These are phyloP conservation scores for Centella asiatica DNA, from an alignment of 129 eudicot genomes.

Conservation along the genomic window DNA sequence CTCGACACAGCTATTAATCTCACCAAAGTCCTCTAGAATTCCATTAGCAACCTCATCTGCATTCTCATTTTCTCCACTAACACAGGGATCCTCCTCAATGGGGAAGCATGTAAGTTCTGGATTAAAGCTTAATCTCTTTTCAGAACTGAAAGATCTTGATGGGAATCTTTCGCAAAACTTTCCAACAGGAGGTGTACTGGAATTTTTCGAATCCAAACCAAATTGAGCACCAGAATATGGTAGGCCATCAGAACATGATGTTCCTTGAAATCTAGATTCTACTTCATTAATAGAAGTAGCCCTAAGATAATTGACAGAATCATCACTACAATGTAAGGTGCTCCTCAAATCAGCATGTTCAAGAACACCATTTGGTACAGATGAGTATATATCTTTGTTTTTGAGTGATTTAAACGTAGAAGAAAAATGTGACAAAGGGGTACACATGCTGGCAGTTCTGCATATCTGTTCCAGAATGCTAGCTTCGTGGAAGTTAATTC, in stretches of 20 bases:
- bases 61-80: slow-evolving; percentile 50
- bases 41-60: slow-evolving; percentile 30
- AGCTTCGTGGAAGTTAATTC: slow-evolving; percentile 30
- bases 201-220: slow-evolving; percentile 28
- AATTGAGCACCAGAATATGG: slow-evolving; percentile 40
- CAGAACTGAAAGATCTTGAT: slow-evolving; percentile 61
- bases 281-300: slow-evolving; percentile 22
- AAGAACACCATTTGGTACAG: slow-evolving; percentile 48
- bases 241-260: slow-evolving; percentile 33
- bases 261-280: slow-evolving; percentile 23
- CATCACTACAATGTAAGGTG: slow-evolving; percentile 21
- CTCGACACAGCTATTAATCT: slow-evolving; percentile 13
- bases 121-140: slow-evolving; percentile 50
- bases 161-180: slow-evolving; percentile 58
- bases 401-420: slow-evolving; percentile 30
- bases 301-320: slow-evolving; percentile 19
- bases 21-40: slow-evolving; percentile 25
- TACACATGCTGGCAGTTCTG: slow-evolving; percentile 48
- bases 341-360: slow-evolving; percentile 30
- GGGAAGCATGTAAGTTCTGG: slow-evolving; percentile 86
- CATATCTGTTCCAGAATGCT: slow-evolving; percentile 55
- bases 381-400: slow-evolving; percentile 25
- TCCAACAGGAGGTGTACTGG: slow-evolving; percentile 52
- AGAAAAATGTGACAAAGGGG: slow-evolving; percentile 46
- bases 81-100: slow-evolving; percentile 76